Evolutionary conservation across 257 asterid species (phyloP).

Genomic region (Penstemon eatonii): DNA sequence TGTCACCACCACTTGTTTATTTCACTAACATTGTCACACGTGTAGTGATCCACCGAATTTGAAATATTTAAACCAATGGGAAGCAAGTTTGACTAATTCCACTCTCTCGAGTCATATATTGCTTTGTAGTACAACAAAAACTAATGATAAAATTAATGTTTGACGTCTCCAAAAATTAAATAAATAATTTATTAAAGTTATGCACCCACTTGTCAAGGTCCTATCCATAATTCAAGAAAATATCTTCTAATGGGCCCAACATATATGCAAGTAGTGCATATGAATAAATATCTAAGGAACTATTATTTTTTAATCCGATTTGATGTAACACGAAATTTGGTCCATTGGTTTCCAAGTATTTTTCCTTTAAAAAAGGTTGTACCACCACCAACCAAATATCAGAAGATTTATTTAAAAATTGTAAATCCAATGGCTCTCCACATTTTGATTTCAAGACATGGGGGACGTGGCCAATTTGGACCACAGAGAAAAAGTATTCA

Average conservation of each 20-base stretch:
- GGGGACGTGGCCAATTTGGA: conserved; percentile 58
- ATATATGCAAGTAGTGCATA: conserved; percentile 9
- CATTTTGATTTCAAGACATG: conserved; percentile 32
- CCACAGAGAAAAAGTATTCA: conserved; percentile 42
- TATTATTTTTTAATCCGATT: conserved; percentile 19
- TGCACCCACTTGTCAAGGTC: conserved; percentile 55
- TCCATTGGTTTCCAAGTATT: conserved; percentile 24
- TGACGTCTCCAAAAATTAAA: conserved; percentile 42
- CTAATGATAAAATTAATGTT: conserved; percentile 1
- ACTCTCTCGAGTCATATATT: conserved; percentile 7
- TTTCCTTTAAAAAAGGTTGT: conserved; percentile 20
- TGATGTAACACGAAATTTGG: conserved; percentile 26
- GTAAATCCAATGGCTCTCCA: conserved; percentile 27
- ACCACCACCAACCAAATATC: conserved; percentile 29
- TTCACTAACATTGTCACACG: conserved; percentile 9
- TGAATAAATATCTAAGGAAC: conserved; percentile 29
- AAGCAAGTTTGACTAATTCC: neutral
- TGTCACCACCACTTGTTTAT: neutral
- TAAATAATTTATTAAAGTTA: conserved; percentile 2
- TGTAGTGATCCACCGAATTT: neutral
- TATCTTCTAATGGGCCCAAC: conserved; percentile 56
- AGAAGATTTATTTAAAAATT: neutral
- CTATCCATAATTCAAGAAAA: conserved; percentile 50
- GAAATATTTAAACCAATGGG: conserved; percentile 12
- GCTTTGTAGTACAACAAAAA: neutral